Base-by-base conservation (phyloP, 2,329 filamentous ascomycete species). In the Aureobasidium sp. region DNA sequence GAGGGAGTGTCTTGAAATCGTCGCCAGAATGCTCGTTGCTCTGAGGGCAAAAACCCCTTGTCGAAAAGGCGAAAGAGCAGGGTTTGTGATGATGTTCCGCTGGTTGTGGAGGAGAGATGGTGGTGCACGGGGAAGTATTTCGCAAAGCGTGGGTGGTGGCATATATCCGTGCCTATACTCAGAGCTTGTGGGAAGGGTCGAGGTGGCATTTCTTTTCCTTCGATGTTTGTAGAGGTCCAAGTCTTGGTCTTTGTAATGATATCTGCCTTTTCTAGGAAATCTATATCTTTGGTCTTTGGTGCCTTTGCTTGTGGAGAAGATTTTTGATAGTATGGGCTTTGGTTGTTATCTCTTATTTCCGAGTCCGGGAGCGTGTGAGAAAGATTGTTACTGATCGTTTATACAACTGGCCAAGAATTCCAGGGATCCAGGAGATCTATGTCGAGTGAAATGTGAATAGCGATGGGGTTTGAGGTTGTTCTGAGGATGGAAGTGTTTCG, bases 91-190 rank as follows among this genome's bases (percentile, higher is more conserved):
- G 45, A 48, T 2, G 15, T 24, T 14, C 3, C 22, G 2, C 15
- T 48, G 7, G 24, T n/a, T 2, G 45, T 48, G 14, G 15, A 17
- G 24, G 44, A 19, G 8, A 17, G 22, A 8, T 45, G 19, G 31
- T 48, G 45, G 27, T 57, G 39, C 2, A n/a, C 1, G 24, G 29
- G 31, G 3, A 57, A 35, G 37, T 58, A 50, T 22, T 73, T 72
- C 64, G 78, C 75, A 63, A 96, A 84, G 61, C 91, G 85, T 0
- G 80, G 74, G 62, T 91, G 81, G 62, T 81, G 80, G 73, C 89
- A 91, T 62, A 96, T 87, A 71, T 96, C 91, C 52, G 84, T 93
- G 62, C 91, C 91, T 58, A 96, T 77, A 53, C 81, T 80, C 15
- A 93, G 70, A 0, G 85, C 78, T n/a, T 85, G 78, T 1, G 87